Conservation (phyloP, 495 filamentous ascomycete genomes). For the Trichoderma erinaceum region DNA sequence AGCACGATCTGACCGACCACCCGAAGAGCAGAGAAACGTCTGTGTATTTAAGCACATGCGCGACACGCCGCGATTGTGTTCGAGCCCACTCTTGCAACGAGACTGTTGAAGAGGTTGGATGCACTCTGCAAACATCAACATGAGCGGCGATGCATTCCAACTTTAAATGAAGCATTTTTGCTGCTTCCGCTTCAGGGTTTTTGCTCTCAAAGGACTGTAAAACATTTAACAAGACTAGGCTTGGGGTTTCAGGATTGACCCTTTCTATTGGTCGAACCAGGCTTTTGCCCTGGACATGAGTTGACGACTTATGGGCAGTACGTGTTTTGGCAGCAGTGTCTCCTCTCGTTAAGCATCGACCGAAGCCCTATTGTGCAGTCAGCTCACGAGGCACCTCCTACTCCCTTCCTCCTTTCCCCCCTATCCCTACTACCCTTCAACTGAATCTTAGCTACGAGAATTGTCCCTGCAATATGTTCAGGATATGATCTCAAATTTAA, state of each 20-base stretch:
- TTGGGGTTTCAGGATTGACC: background rate
- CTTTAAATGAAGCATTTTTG: conserved; percentile 11
- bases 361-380: background rate
- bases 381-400: background rate
- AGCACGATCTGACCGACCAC: background rate
- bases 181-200: background rate
- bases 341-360: background rate
- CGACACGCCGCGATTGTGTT: background rate
- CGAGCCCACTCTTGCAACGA: background rate
- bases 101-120: background rate
- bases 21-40: background rate
- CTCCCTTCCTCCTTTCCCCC: background rate
- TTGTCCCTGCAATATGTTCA: too few species aligned
- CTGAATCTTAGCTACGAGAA: too few species aligned
- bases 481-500: too few species aligned
- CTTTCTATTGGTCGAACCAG: background rate
- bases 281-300: background rate
- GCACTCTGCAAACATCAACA: background rate
- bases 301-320: background rate
- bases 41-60: conserved; percentile 1
- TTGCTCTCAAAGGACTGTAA: background rate
- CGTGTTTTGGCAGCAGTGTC: background rate
- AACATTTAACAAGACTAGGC: background rate
- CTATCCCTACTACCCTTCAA: background rate
- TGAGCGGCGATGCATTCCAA: background rate